These are phyloP conservation scores for Monilinia vaccinii-corymbosi DNA, from an alignment of 2,329 filamentous ascomycete genomes.

Conservation along the genomic window DNA sequence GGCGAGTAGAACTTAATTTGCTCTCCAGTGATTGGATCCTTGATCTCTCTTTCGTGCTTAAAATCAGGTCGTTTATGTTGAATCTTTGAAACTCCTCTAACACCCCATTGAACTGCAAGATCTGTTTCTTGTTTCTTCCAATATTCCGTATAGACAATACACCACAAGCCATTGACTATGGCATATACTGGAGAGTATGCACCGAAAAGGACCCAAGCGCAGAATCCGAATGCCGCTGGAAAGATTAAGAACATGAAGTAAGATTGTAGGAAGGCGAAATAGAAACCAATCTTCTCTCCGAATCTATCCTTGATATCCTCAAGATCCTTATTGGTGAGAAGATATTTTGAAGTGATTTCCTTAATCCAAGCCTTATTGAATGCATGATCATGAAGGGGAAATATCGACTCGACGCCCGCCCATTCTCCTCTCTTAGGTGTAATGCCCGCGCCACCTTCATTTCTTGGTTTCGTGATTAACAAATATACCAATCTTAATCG, in stretches of 20 bases:
- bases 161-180: conserved; percentile 73
- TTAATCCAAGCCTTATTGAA: conserved; percentile 72
- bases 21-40: conserved; percentile 67
- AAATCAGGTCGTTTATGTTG: conserved; percentile 73
- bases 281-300: conserved; percentile 82
- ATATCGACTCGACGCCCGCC: conserved; percentile 64
- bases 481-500: conserved; percentile 80
- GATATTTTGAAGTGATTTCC: conserved; percentile 63
- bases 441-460: conserved; percentile 72
- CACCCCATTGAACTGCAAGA: conserved; percentile 79
- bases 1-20: conserved; percentile 51
- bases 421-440: conserved; percentile 60
- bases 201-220: conserved; percentile 73
- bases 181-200: conserved; percentile 78
- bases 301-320: conserved; percentile 67
- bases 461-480: conserved; percentile 63
- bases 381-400: conserved; percentile 67
- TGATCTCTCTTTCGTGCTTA: conserved; percentile 63
- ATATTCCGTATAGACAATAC: conserved; percentile 82
- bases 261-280: conserved; percentile 87
- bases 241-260: conserved; percentile 84
- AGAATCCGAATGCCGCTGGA: conserved; percentile 68
- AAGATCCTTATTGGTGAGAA: conserved; percentile 57
- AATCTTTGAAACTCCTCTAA: conserved; percentile 73
- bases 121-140: conserved; percentile 94